A percentile compares a stretch with the other conserved stretches of the same genome.
These are phyloP conservation scores for Chalaropsis thielavioides DNA, from an alignment of 2,329 filamentous ascomycete species.

Conservation along the genomic window DNA sequence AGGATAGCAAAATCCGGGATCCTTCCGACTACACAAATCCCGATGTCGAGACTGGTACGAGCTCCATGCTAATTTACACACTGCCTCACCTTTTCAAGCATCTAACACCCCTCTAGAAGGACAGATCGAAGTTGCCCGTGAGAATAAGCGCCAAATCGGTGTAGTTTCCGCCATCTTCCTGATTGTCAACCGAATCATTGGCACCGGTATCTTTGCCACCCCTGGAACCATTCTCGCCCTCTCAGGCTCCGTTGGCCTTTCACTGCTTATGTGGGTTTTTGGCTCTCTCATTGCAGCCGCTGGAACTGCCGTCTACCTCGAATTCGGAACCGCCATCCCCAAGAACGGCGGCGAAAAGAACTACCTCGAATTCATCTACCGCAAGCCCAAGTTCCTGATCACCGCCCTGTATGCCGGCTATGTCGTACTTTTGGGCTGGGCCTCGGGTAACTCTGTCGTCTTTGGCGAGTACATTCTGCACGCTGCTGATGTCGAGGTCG, in stretches of 20 bases:
- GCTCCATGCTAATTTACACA: neutral
- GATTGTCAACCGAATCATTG: slow-evolving; percentile 52
- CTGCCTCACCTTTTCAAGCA: neutral
- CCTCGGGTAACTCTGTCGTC: slow-evolving; percentile 51
- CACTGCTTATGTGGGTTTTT: slow-evolving; percentile 48
- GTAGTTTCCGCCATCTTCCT: slow-evolving; percentile 41
- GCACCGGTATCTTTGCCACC: slow-evolving; percentile 53
- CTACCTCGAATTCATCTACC: slow-evolving; percentile 51
- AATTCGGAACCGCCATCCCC: slow-evolving; percentile 51
- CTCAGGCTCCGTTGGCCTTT: slow-evolving; percentile 46
- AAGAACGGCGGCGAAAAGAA: slow-evolving; percentile 53
- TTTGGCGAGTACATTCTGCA: slow-evolving; percentile 58
- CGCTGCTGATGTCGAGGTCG: slow-evolving; percentile 46
- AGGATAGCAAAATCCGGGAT: neutral
- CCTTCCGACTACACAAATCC: neutral
- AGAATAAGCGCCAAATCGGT: slow-evolving; percentile 41
- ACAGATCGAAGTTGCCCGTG: slow-evolving; percentile 28
- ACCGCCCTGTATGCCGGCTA: slow-evolving; percentile 48
- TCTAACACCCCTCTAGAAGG: slow-evolving; percentile 19
- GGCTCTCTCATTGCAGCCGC: slow-evolving; percentile 47
- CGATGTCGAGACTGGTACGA: slow-evolving; percentile 8
- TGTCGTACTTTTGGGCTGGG: slow-evolving; percentile 50
- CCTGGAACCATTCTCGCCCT: slow-evolving; percentile 42
- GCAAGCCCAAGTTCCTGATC: slow-evolving; percentile 44
- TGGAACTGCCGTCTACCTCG: slow-evolving; percentile 50